Base-by-base conservation (phyloP, 768 basidiomycete species). In the Mycena rebaudengoi region DNA sequence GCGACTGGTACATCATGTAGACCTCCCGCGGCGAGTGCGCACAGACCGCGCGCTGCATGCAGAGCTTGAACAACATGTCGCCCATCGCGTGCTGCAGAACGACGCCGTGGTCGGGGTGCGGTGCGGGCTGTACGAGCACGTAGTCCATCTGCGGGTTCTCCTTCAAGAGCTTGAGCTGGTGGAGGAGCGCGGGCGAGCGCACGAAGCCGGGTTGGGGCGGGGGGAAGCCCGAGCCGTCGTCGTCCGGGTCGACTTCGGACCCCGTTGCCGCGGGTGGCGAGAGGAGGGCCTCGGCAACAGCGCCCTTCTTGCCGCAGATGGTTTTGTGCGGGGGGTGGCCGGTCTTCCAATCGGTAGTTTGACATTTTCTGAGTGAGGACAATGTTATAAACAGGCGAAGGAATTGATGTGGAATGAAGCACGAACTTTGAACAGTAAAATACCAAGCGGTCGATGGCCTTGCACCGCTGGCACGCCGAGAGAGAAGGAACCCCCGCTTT, bases 171-270 rank as follows among this genome's bases (percentile, higher is more conserved):
- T 65, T 60, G 21, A 70, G 63, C 26, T 70, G 66, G 26, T 70
- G 66, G 13, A 67, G 63, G 6, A 70, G 56, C 29, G 69, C 66
- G 5, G 69, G 69, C 26, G 69, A 65, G 57, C 69, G 66, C 5
- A 28, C 60, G 64, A 56, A 68, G 21, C 69, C 69, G 18, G 60
- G 60, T 3, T 40, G 28, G n/a, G 66, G 63, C 23, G 39, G 20
- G 10, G 25, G 30, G 25, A 8, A 35, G 10, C 37, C 43, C 12
- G 46, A 54, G n/a, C 18, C 37, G 49, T 44, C 55, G 30, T 57
- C 54, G 49, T 56, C 57, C 18, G 21, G 12, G 33, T 59, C 60
- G 46, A 48, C 60, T 12, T 54, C 60, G 33, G 10, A 25, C 5
- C 7, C 25, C 37, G 25, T n/a, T 1, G 45, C 21, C 6, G 35